Base-by-base conservation (phyloP, 495 filamentous ascomycete genomes). In the Paragyromitra xinjiangensis region DNA sequence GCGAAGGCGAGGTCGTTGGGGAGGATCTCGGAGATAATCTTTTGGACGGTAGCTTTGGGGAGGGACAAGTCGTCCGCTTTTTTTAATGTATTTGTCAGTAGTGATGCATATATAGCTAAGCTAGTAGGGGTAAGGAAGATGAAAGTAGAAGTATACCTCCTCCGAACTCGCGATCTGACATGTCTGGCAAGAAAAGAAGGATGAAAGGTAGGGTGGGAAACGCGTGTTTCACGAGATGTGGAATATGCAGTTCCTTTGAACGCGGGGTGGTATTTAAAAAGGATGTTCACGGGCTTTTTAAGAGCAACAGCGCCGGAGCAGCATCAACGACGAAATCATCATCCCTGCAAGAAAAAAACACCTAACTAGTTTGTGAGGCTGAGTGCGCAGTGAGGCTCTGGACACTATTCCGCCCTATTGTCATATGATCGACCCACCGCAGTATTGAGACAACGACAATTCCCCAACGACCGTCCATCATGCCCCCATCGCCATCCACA, bases 31-130 rank as follows among this genome's bases (percentile, higher is more conserved):
- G 89, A 91, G 82, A 99, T 93, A 78, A 99, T 99, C 84, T 99
- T 99, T 82, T 97, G 93, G 73, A 99, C 96, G 55, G 95, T 99
- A 26, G 95, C 95, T 88, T 99, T 99, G 19, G 95, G 95, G 56
- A 99, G 89, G 64, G 94, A 97, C 80, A 98, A 87, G 81, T 99
- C 95, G 82, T 98, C 95, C 83, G 89, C 94, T 78, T 88, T 80
- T 34, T 84, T 45, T 8, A 50, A 76, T 84, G 55, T 6, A 71
- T 69, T 80, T 45, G 73, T 73, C 65, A 56, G 58, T n/a, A 56
- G 24, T 26, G 64, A 37, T 64, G 24, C 9, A 26, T 26, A 56
- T 51, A 16, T n/a, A 51, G 48, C 48, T 16, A 50, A 50, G 55
- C 48, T 40, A 71, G 59, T 29, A 14, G 34, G 44, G 16, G 19